Conservation (phyloP, 2,329 filamentous ascomycete genomes). For the Alternaria arbusti region DNA sequence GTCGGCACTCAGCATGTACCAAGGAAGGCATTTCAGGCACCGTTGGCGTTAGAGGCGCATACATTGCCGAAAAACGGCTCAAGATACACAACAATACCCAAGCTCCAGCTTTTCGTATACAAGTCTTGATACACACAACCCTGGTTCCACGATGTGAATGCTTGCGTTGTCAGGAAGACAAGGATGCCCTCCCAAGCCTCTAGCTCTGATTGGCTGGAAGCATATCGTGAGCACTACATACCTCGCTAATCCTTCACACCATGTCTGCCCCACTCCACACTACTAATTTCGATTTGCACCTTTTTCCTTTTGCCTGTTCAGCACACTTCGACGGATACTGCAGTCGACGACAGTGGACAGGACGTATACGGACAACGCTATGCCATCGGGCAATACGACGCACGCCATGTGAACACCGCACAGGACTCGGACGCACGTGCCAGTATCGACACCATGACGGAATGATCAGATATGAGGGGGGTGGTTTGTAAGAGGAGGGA, state of each 20-base stretch:
- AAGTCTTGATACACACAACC: not conserved
- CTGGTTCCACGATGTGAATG: not conserved
- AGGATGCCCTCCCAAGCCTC: not conserved
- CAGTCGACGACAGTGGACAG: not conserved
- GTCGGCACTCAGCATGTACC: not conserved
- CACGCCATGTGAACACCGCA: not conserved
- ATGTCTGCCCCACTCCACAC: conserved; percentile 9
- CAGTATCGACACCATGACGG: not conserved
- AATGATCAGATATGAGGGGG: not conserved
- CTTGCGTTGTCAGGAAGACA: not conserved
- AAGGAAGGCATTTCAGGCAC: not conserved
- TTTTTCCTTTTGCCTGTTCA: not conserved
- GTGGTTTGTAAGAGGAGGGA: not conserved
- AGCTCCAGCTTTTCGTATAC: conserved; percentile 6
- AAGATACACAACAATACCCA: conserved; percentile 29
- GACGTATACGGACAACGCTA: not conserved
- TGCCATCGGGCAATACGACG: not conserved
- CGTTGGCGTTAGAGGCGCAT: conserved; percentile 17
- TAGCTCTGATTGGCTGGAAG: not conserved
- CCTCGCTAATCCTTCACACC: conserved; percentile 10
- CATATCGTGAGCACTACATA: not conserved
- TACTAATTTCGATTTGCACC: conserved; percentile 2
- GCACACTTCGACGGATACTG: not conserved
- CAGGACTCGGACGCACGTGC: not conserved
- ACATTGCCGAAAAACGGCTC: not conserved